Conservation (phyloP, 2,329 filamentous ascomycete genomes). For the Capronia epimyces region DNA sequence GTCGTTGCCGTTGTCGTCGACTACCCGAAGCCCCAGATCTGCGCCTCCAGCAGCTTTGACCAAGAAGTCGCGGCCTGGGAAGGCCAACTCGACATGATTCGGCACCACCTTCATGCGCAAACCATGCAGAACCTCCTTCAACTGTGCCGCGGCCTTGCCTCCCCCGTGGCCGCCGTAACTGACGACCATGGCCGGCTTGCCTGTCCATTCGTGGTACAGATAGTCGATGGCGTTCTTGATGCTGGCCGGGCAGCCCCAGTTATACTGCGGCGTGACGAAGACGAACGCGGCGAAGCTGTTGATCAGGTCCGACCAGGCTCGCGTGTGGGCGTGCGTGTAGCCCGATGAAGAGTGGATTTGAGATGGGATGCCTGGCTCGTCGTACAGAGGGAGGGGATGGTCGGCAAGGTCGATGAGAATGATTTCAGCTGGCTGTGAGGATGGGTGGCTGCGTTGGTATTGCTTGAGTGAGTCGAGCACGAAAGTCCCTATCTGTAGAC, state of each 20-base stretch:
- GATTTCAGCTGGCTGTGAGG: conserved; percentile 21
- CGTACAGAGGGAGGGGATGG: conserved; percentile 36
- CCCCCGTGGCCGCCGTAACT: conserved; percentile 50
- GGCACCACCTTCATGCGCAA: conserved; percentile 35
- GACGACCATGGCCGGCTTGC: conserved; percentile 51
- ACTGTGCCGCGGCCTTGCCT: conserved; percentile 35
- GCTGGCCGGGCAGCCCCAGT: conserved; percentile 50
- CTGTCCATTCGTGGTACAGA: conserved; percentile 54
- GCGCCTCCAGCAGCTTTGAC: conserved; percentile 28
- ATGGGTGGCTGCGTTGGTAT: conserved; percentile 6
- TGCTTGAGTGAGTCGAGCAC: conserved; percentile 29
- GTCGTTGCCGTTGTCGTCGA: background rate
- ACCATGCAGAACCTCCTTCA: conserved; percentile 34
- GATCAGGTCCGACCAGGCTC: conserved; percentile 37
- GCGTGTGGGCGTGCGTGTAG: conserved; percentile 37
- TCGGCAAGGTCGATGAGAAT: conserved; percentile 33
- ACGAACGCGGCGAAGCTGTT: conserved; percentile 36
- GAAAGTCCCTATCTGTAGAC: conserved; percentile 34
- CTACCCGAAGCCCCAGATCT: conserved; percentile 28
- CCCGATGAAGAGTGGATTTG: conserved; percentile 31
- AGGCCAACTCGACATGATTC: conserved; percentile 31
- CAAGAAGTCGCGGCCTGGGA: conserved; percentile 30
- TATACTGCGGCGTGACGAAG: conserved; percentile 48
- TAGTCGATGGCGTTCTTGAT: conserved; percentile 61
- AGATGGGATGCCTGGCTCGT: conserved; percentile 38